Conservation (phyloP, 1,139 yeast genomes). For the Pneumocystis oryctolagi region DNA sequence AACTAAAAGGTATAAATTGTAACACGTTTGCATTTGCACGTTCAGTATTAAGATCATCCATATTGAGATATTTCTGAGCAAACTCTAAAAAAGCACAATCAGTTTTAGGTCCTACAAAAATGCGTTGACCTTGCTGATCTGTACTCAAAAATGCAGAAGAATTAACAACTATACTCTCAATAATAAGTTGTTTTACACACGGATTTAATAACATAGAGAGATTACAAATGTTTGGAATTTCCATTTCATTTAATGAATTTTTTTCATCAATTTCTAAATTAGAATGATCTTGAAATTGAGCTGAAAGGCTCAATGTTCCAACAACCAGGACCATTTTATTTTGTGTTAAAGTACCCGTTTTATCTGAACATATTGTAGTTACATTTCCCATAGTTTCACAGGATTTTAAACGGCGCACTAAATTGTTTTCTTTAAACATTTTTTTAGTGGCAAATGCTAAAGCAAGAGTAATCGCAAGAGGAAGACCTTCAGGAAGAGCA, state of each 20-base stretch:
- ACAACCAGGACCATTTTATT: slow-evolving; percentile 40
- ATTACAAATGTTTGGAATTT: neutral
- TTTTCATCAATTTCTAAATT: neutral
- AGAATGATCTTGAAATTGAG: neutral
- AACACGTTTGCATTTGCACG: slow-evolving; percentile 34
- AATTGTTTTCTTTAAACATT: slow-evolving; percentile 91
- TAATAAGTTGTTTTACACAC: slow-evolving; percentile 28
- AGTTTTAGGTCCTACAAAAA: slow-evolving; percentile 81
- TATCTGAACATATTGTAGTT: slow-evolving; percentile 90
- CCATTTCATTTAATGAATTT: neutral
- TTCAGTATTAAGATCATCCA: slow-evolving; percentile 31
- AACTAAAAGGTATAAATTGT: slow-evolving; percentile 80
- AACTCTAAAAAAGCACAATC: slow-evolving; percentile 73
- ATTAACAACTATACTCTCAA: slow-evolving; percentile 56
- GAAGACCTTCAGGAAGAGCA: slow-evolving; percentile 80
- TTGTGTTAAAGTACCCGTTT: slow-evolving; percentile 92
- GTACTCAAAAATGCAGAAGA: slow-evolving; percentile 56
- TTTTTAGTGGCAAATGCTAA: slow-evolving; percentile 94
- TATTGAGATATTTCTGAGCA: slow-evolving; percentile 42
- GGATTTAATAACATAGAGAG: neutral
- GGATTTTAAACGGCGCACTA: slow-evolving; percentile 78
- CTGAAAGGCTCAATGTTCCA: neutral
- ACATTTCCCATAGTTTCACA: slow-evolving; percentile 99
- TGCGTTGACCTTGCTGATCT: slow-evolving; percentile 33
- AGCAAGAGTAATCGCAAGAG: slow-evolving; percentile 40